Evolutionary conservation across 495 filamentous ascomycete species (phyloP), one percentile per base, ranked within the genome.

Genomic region (Penicillium canescens): DNA sequence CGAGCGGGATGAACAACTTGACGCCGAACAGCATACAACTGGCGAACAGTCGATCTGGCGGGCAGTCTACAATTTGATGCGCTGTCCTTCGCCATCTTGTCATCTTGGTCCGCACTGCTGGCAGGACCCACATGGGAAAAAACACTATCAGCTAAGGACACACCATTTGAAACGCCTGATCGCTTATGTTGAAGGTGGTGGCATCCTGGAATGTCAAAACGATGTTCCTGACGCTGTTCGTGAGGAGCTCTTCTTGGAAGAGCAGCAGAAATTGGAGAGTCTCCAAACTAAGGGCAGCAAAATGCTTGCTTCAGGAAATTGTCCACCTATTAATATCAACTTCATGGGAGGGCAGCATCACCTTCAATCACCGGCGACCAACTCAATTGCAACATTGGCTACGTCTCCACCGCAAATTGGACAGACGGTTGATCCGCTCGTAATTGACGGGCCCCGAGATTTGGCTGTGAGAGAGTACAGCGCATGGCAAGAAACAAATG

Each of bases 401-500:
- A 52, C 38, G n/a, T 1, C 4, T 52, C 9, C n/a, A 5, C 36
- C 41, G 20, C 41, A 2, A 13, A 44, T 45, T 7, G 21, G 1
- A 31, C 41, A 38, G 39, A 13, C 31, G 12, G 39, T 42, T 14
- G 28, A 47, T 0, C 20, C 8, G 31, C 42, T 55, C 21, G 26
- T 33, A 18, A 39, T 55, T 36, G 13, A 40, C 43, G 37, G 56
- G 18, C 52, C 43, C 6, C 21, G 46, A 46, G 56, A 59, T 21
- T 7, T 26, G 3, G 52, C 52, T 11, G 20, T 59, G 13, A 40
- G 28, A 51, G 52, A 60, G 24, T 69, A 69, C 42, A 50, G 39
- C 35, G 45, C 24, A 6, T 69, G 53, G 64, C 60, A 70, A 31
- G 12, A 60, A 41, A 37, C 57, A 21, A 50, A 55, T 41, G 56